Percentiles rank a stretch among this genome's conserved stretches.
Conservation (phyloP, 2,329 filamentous ascomycete species). For the Hymenoscyphus fructigenus region DNA sequence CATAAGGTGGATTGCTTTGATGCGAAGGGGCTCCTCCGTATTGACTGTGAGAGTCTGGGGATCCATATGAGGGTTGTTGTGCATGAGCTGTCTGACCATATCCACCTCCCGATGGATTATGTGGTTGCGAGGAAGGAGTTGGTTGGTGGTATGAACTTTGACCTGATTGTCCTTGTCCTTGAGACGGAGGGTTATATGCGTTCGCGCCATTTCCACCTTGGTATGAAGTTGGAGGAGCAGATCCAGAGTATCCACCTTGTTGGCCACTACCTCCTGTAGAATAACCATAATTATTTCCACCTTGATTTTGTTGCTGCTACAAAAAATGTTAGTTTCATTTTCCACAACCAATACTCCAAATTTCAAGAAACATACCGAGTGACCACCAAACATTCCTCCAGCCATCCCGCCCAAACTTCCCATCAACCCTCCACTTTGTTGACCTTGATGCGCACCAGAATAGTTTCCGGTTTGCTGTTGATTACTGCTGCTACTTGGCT, state of each 20-base stretch:
- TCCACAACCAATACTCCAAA: neutral
- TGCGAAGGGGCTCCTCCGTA: constrained; percentile 9
- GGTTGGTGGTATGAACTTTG: constrained; percentile 14
- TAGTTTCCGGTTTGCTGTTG: constrained; percentile 39
- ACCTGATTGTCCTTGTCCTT: constrained; percentile 13
- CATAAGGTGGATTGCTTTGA: constrained; percentile 11
- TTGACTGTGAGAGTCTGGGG: constrained; percentile 3
- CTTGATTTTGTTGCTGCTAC: constrained; percentile 22
- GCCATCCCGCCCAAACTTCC: constrained; percentile 32
- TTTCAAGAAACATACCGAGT: constrained; percentile 20
- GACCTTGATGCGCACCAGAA: constrained; percentile 35
- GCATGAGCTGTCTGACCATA: constrained; percentile 4
- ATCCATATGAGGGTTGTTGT: constrained; percentile 18
- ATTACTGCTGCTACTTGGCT: constrained; percentile 34
- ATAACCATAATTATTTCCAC: constrained; percentile 59
- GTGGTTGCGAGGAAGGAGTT: constrained; percentile 12
- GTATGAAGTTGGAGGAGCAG: constrained; percentile 62
- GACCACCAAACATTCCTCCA: constrained; percentile 21
- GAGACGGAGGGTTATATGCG: constrained; percentile 23
- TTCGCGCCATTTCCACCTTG: constrained; percentile 40
- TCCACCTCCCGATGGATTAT: constrained; percentile 16
- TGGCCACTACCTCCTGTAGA: constrained; percentile 44
- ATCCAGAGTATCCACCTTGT: constrained; percentile 57
- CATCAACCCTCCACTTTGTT: constrained; percentile 31
- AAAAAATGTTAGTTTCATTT: constrained; percentile 19